Base-by-base conservation (phyloP, 257 asterid species). In the Salvia miltiorrhiza region DNA sequence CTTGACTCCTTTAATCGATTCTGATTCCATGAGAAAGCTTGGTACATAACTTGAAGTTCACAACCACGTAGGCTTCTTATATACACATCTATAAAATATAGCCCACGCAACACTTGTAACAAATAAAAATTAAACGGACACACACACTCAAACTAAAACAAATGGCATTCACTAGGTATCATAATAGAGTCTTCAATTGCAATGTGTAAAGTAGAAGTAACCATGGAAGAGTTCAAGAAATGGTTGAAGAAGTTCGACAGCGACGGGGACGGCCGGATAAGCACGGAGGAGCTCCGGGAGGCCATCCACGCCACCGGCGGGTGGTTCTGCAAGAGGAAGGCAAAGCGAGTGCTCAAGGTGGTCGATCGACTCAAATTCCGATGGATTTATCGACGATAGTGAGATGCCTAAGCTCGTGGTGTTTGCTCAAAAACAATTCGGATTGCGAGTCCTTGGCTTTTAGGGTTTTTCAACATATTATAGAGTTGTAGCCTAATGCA, bases 231-330 rank as follows among this genome's bases (percentile, higher is more conserved):
- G 39, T 83, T 81, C 81, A 81, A 73, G 78, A 79, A 68, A 62
- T 85, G 87, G 88, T 43, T 85, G 50, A 79, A 39, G 82, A 75
- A 40, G 23, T 81, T 83, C 35, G 88, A 83, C 48, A 14, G 0
- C 0, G 17, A 81, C 37, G 10, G 45, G 23, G 88, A 81, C 2
- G 86, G 84, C 0, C 32, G 57, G 43, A 76, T 83, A 28, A 79
- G 63, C 65, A 44, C n/a, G 64, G 57, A 48, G 37, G 87, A 86
- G 63, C 77, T 86, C 33, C 66, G 63, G 33, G 67, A 75, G 8
- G 88, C 81, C 5, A 60, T 81, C 63, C 73, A 70, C 1, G 43
- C 62, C 20, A 69, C 33, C 35, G 85, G 82, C 3, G 74, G 81
- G 9, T 35, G 85, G 82, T 79, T 81, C 6, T 17, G 72, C n/a